Percentiles rank a stretch among this genome's conserved stretches.
These are phyloP conservation scores for Neofusicoccum ribis DNA, from an alignment of 2,329 filamentous ascomycete species.

Conservation along the genomic window DNA sequence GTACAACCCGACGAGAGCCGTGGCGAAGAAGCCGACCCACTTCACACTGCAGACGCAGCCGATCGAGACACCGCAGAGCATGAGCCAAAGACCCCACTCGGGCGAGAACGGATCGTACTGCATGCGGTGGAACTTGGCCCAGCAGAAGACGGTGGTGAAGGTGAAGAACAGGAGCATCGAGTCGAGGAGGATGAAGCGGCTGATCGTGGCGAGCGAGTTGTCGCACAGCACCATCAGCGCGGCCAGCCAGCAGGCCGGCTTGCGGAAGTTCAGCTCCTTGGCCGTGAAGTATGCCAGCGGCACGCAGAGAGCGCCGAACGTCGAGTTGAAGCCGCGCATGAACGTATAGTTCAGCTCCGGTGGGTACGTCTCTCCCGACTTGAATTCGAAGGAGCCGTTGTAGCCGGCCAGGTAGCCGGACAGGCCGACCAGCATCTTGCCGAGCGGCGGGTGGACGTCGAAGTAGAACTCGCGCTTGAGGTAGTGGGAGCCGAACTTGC, in stretches of 20 bases:
- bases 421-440: conserved; percentile 96
- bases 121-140: conserved; percentile 92
- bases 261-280: conserved; percentile 81
- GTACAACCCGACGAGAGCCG: conserved; percentile 91
- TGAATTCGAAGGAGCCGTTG: conserved; percentile 99
- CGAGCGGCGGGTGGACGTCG: conserved; percentile 91
- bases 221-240: conserved; percentile 97
- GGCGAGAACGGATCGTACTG: conserved; percentile 81
- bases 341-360: conserved; percentile 94
- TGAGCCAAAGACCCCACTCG: conserved; percentile 94
- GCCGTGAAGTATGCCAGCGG: conserved; percentile 95
- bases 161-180: conserved; percentile 99
- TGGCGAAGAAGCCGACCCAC: conserved; percentile 95
- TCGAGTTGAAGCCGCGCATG: conserved; percentile 96
- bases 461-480: conserved; percentile 99
- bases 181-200: conserved; percentile 94
- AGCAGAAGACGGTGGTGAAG: conserved; percentile 96
- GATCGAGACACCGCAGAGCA: conserved; percentile 91
- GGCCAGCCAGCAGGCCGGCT: conserved; percentile 89
- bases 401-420: conserved; percentile 96
- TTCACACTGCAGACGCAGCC: conserved; percentile 98
- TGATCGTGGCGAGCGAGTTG: conserved; percentile 99
- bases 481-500: conserved; percentile 98
- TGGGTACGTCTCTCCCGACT: conserved; percentile 94
- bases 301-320: conserved; percentile 89